Conservation (phyloP, 768 basidiomycete genomes). For the Leccinum sublutescens region DNA sequence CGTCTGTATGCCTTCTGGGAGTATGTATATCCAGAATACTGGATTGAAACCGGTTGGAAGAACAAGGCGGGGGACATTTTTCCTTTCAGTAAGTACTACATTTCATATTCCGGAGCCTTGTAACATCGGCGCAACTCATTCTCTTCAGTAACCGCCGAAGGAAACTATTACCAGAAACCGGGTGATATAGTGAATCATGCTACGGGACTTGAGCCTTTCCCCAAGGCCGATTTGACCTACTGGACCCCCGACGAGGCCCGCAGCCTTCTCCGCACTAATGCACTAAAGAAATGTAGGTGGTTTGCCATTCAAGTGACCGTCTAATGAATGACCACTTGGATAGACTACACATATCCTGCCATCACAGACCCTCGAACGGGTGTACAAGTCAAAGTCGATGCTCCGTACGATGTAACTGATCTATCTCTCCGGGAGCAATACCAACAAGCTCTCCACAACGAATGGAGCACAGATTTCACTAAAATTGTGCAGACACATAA, state of each 20-base stretch:
- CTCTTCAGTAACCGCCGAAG: neutral
- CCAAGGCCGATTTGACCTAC: neutral
- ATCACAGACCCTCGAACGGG: conserved; percentile 10
- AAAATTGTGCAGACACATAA: neutral
- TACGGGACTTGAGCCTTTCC: conserved; percentile 17
- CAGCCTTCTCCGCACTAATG: neutral
- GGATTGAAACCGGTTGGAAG: conserved; percentile 16
- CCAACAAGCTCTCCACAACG: conserved; percentile 1
- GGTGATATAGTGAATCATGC: neutral
- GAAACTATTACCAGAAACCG: conserved; percentile 1
- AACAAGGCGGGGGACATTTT: neutral
- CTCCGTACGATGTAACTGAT: conserved; percentile 6
- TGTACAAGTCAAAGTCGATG: conserved; percentile 12
- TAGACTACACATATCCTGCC: conserved; percentile 22
- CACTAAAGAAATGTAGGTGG: conserved; percentile 7
- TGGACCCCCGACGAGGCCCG: conserved; percentile 17
- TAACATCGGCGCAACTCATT: neutral
- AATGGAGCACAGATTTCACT: conserved; percentile 2
- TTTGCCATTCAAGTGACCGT: neutral
- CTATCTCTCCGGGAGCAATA: conserved; percentile 5
- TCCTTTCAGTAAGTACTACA: conserved; percentile 8
- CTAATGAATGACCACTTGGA: neutral
- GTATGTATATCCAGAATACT: conserved; percentile 20
- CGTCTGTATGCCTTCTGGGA: conserved; percentile 23
- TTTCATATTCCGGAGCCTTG: too few relatives aligned